A percentile compares a stretch with the other conserved stretches of the same genome.
Evolutionary conservation across 805 yeast species (phyloP).

Genomic region (Tetrapisispora iriomotensis): DNA sequence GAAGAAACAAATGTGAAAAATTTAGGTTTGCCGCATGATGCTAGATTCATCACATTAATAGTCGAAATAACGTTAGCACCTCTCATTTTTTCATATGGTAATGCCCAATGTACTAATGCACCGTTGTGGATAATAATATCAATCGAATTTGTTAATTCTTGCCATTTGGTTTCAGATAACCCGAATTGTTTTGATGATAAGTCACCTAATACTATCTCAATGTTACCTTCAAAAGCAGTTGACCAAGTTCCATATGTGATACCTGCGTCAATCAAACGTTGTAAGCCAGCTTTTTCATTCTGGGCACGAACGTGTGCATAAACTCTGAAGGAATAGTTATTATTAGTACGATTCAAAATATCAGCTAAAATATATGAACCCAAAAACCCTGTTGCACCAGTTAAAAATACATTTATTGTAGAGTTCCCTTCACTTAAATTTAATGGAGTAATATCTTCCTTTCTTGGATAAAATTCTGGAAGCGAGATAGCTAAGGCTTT

Average conservation of each 20-base stretch:
- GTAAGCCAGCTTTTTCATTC: conserved; percentile 55
- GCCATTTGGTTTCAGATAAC: conserved; percentile 47
- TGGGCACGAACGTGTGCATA: conserved; percentile 89
- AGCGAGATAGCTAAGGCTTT: conserved; percentile 36
- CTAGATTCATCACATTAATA: conserved; percentile 65
- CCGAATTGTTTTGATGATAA: conserved; percentile 70
- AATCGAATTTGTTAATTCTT: conserved; percentile 41
- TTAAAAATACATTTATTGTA: conserved; percentile 58
- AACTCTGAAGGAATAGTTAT: conserved; percentile 40
- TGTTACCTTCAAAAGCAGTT: conserved; percentile 43
- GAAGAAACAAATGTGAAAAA: conserved; percentile 87
- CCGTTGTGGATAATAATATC: conserved; percentile 93
- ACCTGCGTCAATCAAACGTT: conserved; percentile 67
- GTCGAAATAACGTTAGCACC: conserved; percentile 91
- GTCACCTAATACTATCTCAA: conserved; percentile 76
- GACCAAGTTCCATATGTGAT: conserved; percentile 63
- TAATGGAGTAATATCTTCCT: conserved; percentile 19
- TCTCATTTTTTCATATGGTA: conserved; percentile 81
- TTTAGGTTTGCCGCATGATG: conserved; percentile 67
- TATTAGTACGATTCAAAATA: conserved; percentile 46
- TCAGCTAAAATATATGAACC: conserved; percentile 85
- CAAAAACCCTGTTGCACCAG: conserved; percentile 94
- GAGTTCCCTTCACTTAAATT: conserved; percentile 24
- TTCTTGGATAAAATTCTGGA: conserved; percentile 36
- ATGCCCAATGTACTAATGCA: conserved; percentile 98